Base-by-base conservation (phyloP, 2,329 filamentous ascomycete species). In the Penicillium brasilianum region DNA sequence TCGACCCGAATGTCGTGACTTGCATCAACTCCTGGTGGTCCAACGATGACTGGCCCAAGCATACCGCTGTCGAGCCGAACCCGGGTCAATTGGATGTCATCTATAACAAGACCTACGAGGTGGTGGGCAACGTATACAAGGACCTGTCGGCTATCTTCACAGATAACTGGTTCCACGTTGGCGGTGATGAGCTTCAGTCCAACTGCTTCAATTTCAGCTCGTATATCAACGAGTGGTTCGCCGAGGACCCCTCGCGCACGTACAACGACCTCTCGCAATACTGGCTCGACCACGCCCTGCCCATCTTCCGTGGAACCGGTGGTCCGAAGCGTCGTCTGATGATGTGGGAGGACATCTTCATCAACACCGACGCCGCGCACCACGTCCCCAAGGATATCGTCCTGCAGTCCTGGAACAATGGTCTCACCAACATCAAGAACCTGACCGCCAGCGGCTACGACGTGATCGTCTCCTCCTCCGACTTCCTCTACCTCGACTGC, bases 11-110 rank as follows among this genome's bases (percentile, higher is more conserved):
- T 25, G 85, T 88, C 58, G 77, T 87, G 30, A 80, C 86, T 13
- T 87, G 85, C 71, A 74, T 73, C 18, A 75, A 87, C 71, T 82
- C 81, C 22, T 87, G 85, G 85, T 87, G 85, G 85, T 85, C 83
- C 39, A 87, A 87, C 69, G 85, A 87, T 60, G 72, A 78, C 64
- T 87, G 80, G 80, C 60, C 78, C 1, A 71, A 80, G 22, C 83
- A 86, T 66, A 87, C 85, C 1, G 84, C 81, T 58, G 82, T 85
- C 9, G 75, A 86, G 74, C 84, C 84, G 1, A 85, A 83, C 66
- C 84, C 84, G 0, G 84, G 84, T 20, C 84, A 86, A 63, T 79
- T 86, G 53, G 84, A 86, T 61, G 82, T 85, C 53, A 75, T 85
- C 60, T 83, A 85, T 71, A 78, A 82, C 75, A 82, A 82, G 66